Base-by-base conservation (phyloP, 2,329 filamentous ascomycete genomes). In the Verticillium dahliae region DNA sequence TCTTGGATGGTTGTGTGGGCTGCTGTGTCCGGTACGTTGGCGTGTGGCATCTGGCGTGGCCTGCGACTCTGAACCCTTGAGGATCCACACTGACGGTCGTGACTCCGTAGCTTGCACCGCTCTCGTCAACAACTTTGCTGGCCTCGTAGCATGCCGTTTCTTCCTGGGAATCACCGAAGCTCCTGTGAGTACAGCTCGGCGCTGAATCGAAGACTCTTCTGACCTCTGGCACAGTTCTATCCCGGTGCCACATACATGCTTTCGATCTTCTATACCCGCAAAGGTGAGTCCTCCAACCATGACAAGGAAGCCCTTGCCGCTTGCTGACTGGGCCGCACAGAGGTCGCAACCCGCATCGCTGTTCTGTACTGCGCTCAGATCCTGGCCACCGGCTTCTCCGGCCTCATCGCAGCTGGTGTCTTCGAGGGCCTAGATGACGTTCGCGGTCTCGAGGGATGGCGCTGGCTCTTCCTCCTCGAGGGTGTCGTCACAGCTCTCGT, bases 351-450 rank as follows among this genome's bases (percentile, higher is more conserved):
- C 15, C 78, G 86, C 22, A 88, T 85, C 22, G 84, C 85, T 9
- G 76, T 88, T 6, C 78, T 76, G 0, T 76, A 82, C 62, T 85
- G 85, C 1, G 89, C 86, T 0, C 85, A 85, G 4, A 76, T 90
- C 15, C 79, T 90, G 6, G 86, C 85, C 1, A 87, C 87, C 0
- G 87, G 88, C 0, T 90, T 91, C 67, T 87, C 86, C 0, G 88
- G 87, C 1, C 74, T 87, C 27, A 77, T 88, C n/a, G 82, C 84
- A 2, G 85, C 84, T 1, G 82, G 86, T 3, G 87, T 92, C 59
- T 86, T 85, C 0, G 74, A 75, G 14, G 81, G 84, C 37, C 80
- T 90, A 62, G 78, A 86, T 61, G 79, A 84, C 11, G 74, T 79
- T 0, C 74, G 74, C 3, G 86, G 84, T 1, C 74, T 88, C 3